Evolutionary conservation across 2,329 filamentous ascomycete genomes (phyloP), one percentile per base, ranked within the genome.

Genomic region (Cryphonectria naterciae): DNA sequence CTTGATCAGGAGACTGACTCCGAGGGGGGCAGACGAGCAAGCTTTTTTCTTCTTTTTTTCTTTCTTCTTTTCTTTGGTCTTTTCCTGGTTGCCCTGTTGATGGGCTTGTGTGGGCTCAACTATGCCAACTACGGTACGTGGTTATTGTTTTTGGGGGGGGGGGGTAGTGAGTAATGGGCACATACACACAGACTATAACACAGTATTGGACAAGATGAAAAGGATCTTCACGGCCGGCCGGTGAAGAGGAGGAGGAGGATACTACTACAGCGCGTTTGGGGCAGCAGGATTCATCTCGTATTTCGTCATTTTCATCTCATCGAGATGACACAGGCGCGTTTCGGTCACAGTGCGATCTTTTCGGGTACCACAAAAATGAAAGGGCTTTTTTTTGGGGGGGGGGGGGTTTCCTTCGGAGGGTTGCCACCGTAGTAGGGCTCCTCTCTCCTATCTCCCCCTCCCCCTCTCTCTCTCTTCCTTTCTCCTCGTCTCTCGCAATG

Each of bases 1-100:
- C 67, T 69, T 41, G 17, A 64, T 69, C 58, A n/a, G 67, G 70
- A 37, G 49, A 69, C 43, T 65, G 52, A 28, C 70, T 52, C 70
- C 70, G 70, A 69, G 67, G 37, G 62, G 62, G 46, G 8, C 46
- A 49, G 62, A 63, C 67, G 15, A 28, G 54, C 54, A 58, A 32
- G 28, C 25, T 17, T 19, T 28, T 58, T 32, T 8, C n/a, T 8
- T 49, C 22, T 7, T 46, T 19, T 46, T 46, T 19, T 46, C 19
- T 46, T 17, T 68, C 35, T 68, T 68, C 54, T 15, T 39, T 41
- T n/a, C 60, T 65, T 62, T 19, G 58, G 25, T 41, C 32, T 58
- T 54, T 62, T 35, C 2, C 25, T 60, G 8, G 13, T 43, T 28
- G 25, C 2, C 37, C n/a, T 62, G 4, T 41, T 62, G 5, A 3